Evolutionary conservation across 768 basidiomycete genomes (phyloP), one percentile per base, ranked within the genome.

Genomic region (Agaricus blazei): DNA sequence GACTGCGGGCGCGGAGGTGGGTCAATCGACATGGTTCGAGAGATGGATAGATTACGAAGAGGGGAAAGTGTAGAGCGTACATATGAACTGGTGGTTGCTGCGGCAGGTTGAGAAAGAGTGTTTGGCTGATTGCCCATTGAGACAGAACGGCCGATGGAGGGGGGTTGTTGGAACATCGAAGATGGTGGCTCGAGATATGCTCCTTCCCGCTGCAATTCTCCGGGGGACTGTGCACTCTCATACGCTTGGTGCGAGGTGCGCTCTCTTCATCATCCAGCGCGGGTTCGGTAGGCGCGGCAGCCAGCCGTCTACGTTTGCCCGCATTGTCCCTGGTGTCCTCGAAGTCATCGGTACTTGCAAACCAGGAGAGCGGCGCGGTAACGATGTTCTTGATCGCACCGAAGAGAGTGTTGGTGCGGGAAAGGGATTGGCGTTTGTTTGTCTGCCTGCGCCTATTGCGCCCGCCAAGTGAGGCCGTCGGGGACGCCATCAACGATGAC

Each of bases 11-110:
- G 67, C 42, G 65, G 60, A 5, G 82, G 80, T 4, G 85, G 87
- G 68, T 90, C 88, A 65, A 87, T 81, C 44, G 87, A 87, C 82
- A 87, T 86, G 28, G 85, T 88, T 48, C 87, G 83, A 46, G 73
- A 68, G 42, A 72, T 62, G 19, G 67, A 60, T 34, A 69, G 68
- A 31, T 68, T 68, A 42, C 72, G 75, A 58, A 73, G 66, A 24
- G 80, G 80, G 44, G 80, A 79, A 15, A 70, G 58, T 5, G 80
- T 75, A 29, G 72, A 72, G 53, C 75, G 72, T 23, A 59, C 60
- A 62, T 54, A 51, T 36, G 43, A 27, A 44, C 51, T 57, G 47
- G 44, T 59, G 65, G 67, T 68, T 67, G 62, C 67, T 44, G 66
- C 65, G 24, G 68, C 64, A 36, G 65, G 62, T 27, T 67, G 59